Percentiles rank a stretch among this genome's conserved stretches.
phyloP scores from a whole-genome alignment of 225 moss, liverwort and hornwort species.

The Polytrichum formosum region DNA sequence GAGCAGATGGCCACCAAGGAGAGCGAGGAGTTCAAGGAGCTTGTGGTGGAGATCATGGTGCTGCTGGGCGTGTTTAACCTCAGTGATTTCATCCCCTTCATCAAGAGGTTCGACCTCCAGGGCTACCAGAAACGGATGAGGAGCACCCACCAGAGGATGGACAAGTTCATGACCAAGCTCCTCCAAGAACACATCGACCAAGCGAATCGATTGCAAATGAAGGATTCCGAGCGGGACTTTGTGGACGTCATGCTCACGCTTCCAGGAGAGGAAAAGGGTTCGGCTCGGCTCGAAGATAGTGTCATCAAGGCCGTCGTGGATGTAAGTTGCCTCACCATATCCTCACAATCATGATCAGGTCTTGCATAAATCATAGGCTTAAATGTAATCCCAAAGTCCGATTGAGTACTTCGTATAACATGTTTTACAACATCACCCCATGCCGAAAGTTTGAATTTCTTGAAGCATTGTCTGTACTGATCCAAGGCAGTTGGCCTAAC shows the following conservation, averaged over 20 bases:
- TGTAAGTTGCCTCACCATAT: conserved; percentile 2
- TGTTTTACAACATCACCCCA: too few species aligned
- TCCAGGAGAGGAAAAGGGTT: conserved; percentile 4
- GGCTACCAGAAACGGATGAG: conserved; percentile 22
- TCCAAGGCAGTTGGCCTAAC: too few species aligned
- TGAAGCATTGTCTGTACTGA: too few species aligned
- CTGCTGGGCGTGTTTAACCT: conserved; percentile 42
- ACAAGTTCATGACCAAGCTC: conserved; percentile 8
- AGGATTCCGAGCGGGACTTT: conserved; percentile 2
- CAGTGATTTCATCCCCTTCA: conserved; percentile 40
- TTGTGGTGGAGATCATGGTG: conserved; percentile 6
- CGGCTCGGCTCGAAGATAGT: neutral
- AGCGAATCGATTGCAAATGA: neutral
- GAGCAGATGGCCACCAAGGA: neutral
- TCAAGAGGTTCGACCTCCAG: conserved; percentile 38
- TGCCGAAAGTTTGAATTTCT: too few species aligned
- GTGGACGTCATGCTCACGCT: conserved; percentile 14
- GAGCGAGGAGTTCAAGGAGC: conserved; percentile 16
- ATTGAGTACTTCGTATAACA: too few species aligned
- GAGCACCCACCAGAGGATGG: neutral
- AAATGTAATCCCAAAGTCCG: too few species aligned
- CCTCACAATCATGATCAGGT: too few species aligned
- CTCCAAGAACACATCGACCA: conserved; percentile 29
- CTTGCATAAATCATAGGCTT: too few species aligned
- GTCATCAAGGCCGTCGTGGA: conserved; percentile 6